These are phyloP conservation scores for Starmerella riodocensis DNA, from an alignment of 805 yeast genomes.

Conservation along the genomic window DNA sequence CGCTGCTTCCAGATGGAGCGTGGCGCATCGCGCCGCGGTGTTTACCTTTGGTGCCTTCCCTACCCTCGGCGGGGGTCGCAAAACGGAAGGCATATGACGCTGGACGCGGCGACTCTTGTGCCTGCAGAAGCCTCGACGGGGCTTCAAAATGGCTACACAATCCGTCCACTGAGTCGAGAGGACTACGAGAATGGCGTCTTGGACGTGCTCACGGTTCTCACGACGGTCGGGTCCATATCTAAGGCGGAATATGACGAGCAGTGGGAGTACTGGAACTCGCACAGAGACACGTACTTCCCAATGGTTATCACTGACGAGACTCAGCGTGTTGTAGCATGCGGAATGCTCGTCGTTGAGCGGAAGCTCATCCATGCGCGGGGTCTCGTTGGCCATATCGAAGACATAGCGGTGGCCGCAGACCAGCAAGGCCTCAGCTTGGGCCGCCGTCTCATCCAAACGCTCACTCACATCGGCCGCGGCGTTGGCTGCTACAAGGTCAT, in stretches of 20 bases:
- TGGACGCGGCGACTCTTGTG: too few relatives aligned
- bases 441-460: slow-evolving; percentile 43
- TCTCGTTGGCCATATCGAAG: slow-evolving; percentile 86
- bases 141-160: slow-evolving; percentile 51
- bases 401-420: slow-evolving; percentile 60
- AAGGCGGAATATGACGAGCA: slow-evolving; percentile 37
- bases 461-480: slow-evolving; percentile 45
- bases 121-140: slow-evolving; percentile 20
- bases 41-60: too few relatives aligned
- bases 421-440: slow-evolving; percentile 85
- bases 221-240: slow-evolving; percentile 69
- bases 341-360: slow-evolving; percentile 64
- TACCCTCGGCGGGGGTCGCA: too few relatives aligned
- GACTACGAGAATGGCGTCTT: slow-evolving; percentile 57
- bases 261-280: slow-evolving; percentile 45
- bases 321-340: slow-evolving; percentile 63
- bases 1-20: too few relatives aligned
- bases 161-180: slow-evolving; percentile 41
- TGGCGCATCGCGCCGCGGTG: too few relatives aligned
- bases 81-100: too few relatives aligned
- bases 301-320: slow-evolving; percentile 47
- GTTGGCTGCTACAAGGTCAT: slow-evolving; percentile 77
- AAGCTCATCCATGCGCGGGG: slow-evolving; percentile 76
- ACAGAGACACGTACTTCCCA: slow-evolving; percentile 46
- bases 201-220: slow-evolving; percentile 51